Conservation (phyloP, 495 filamentous ascomycete species). For the Penicillium cataractarum region DNA sequence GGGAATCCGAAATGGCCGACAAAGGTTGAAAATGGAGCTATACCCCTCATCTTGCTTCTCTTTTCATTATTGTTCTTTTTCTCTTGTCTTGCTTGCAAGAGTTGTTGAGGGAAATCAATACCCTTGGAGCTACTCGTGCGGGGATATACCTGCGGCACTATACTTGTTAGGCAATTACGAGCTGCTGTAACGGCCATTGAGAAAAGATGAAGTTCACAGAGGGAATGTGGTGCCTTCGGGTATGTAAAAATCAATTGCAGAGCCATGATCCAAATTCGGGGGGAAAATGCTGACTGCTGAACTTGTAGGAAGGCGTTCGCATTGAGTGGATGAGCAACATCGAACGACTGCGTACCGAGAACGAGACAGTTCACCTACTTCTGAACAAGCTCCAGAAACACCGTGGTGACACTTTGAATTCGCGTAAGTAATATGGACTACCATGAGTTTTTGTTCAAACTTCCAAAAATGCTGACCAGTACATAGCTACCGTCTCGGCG, state of each 20-base stretch:
- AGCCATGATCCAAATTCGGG: too few relatives aligned
- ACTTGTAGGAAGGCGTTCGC: slow-evolving; percentile 38
- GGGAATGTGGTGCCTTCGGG: slow-evolving; percentile 48
- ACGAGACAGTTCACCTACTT: slow-evolving; percentile 41
- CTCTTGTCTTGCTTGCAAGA: not conserved
- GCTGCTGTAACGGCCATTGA: not conserved
- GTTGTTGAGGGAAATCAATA: not conserved
- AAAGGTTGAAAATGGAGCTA: not conserved
- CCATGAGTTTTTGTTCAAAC: too few relatives aligned
- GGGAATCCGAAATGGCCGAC: slow-evolving; percentile 13
- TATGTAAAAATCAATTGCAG: slow-evolving; percentile 15
- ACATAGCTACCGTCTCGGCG: slow-evolving; percentile 33
- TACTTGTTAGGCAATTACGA: not conserved
- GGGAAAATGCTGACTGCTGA: too few relatives aligned
- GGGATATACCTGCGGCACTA: not conserved
- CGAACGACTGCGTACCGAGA: slow-evolving; percentile 40
- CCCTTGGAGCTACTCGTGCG: not conserved
- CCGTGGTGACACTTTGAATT: slow-evolving; percentile 62
- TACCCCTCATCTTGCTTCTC: not conserved
- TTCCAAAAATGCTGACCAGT: slow-evolving; percentile 2
- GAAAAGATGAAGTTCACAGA: slow-evolving; percentile 50
- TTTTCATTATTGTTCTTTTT: slow-evolving; percentile 4
- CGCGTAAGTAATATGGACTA: slow-evolving; percentile 40
- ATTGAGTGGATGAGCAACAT: slow-evolving; percentile 55
- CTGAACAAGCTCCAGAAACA: slow-evolving; percentile 48